Conservation (phyloP, 2,329 filamentous ascomycete genomes). For the Calonectria hawksworthii region DNA sequence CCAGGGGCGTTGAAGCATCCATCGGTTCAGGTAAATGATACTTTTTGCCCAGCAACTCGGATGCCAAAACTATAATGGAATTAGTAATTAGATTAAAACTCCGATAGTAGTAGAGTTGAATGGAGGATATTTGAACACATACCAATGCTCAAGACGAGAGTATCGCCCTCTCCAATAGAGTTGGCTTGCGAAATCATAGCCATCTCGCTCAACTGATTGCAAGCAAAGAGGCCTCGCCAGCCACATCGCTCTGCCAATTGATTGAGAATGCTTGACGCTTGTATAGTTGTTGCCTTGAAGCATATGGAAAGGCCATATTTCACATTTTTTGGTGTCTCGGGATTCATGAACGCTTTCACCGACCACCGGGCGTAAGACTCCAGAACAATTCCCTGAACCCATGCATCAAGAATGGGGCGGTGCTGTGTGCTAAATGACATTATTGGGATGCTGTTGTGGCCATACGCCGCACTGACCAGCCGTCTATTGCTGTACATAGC, state of each 20-base stretch:
- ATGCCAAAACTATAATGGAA: neutral
- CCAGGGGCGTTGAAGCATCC: neutral
- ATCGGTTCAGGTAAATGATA: neutral
- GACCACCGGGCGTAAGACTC: neutral
- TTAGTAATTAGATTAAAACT: neutral
- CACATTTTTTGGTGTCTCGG: too few relatives aligned
- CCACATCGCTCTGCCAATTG: slow-evolving; percentile 12
- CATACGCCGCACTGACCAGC: too few relatives aligned
- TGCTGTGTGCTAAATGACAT: slow-evolving; percentile 20
- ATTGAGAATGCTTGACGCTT: neutral
- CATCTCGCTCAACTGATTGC: slow-evolving; percentile 20
- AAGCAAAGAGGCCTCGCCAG: slow-evolving; percentile 19
- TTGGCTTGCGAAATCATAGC: slow-evolving; percentile 11
- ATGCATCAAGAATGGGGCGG: slow-evolving; percentile 5
- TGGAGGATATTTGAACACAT: neutral
- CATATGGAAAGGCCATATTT: neutral
- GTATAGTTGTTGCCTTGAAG: slow-evolving; percentile 12
- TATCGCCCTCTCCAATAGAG: slow-evolving; percentile 20
- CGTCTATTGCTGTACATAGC: too few relatives aligned
- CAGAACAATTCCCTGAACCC: slow-evolving; percentile 5
- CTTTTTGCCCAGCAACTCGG: neutral
- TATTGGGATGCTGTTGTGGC: neutral
- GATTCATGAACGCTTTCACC: too few relatives aligned
- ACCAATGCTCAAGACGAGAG: slow-evolving; percentile 22
- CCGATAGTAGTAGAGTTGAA: too few relatives aligned